phyloP scores from a whole-genome alignment of 1,284 basidiomycete genomes.

The Papiliotrema flavescens region DNA sequence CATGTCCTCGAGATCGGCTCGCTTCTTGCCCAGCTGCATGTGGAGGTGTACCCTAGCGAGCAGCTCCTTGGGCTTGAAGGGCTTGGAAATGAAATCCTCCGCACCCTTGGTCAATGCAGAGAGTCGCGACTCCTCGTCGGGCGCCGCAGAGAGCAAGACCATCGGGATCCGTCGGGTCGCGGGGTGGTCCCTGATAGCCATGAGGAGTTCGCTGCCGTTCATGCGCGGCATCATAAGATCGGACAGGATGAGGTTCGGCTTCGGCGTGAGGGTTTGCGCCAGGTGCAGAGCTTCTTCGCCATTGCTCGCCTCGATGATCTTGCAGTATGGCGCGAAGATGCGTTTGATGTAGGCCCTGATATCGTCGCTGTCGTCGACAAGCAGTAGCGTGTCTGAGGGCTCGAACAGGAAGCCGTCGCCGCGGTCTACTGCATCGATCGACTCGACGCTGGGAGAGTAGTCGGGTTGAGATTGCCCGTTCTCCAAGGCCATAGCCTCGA shows the following conservation, averaged over 20 bases:
- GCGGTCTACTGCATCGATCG: neutral
- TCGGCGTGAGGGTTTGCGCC: conserved; percentile 11
- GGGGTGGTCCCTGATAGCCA: conserved; percentile 17
- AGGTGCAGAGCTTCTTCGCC: conserved; percentile 45
- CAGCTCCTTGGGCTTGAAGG: conserved; percentile 48
- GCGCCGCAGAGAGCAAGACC: conserved; percentile 32
- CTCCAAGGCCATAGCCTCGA: conserved; percentile 36
- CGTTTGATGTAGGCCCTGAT: conserved; percentile 41
- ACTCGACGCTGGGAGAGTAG: conserved; percentile 6
- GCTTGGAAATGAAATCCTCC: conserved; percentile 47
- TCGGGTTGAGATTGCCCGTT: too few relatives aligned
- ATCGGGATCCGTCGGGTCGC: conserved; percentile 24
- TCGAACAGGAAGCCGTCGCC: conserved; percentile 30
- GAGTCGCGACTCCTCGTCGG: conserved; percentile 34
- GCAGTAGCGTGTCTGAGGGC: conserved; percentile 24
- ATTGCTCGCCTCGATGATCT: conserved; percentile 43
- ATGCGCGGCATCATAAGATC: conserved; percentile 46
- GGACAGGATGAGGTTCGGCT: conserved; percentile 34
- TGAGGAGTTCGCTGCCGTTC: conserved; percentile 32
- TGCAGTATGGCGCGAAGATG: conserved; percentile 44
- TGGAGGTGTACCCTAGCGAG: conserved; percentile 48
- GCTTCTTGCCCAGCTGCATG: conserved; percentile 44
- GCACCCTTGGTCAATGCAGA: conserved; percentile 48
- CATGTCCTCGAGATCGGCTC: conserved; percentile 32
- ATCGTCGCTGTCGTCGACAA: conserved; percentile 39